These are phyloP conservation scores for Tricholoma furcatifolium DNA, from an alignment of 768 basidiomycete species.

Conservation along the genomic window DNA sequence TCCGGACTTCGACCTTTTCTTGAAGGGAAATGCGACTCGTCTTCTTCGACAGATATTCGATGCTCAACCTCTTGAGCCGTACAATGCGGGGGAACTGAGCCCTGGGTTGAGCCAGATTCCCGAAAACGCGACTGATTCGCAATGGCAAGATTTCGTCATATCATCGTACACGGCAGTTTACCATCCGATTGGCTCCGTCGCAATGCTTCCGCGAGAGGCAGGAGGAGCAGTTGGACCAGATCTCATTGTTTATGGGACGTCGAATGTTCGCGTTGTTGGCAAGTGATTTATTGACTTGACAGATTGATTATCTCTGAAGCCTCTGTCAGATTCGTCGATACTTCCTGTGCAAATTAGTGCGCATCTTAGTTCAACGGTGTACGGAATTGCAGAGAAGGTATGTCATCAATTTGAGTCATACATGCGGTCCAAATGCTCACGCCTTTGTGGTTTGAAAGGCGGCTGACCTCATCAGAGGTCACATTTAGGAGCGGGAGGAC, in stretches of 20 bases:
- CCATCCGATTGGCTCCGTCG: slow-evolving; percentile 14
- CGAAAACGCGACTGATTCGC: slow-evolving; percentile 3
- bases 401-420: too few relatives aligned
- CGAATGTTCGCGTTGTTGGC: slow-evolving; percentile 15
- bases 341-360: slow-evolving; percentile 16
- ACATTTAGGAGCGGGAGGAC: too few relatives aligned
- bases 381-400: slow-evolving; percentile 18
- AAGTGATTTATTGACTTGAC: not conserved
- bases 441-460: too few relatives aligned
- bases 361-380: slow-evolving; percentile 10
- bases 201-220: slow-evolving; percentile 13
- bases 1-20: slow-evolving; percentile 2
- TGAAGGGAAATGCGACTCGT: slow-evolving; percentile 13
- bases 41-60: slow-evolving; percentile 9
- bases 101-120: slow-evolving; percentile 9
- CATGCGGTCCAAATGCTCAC: too few relatives aligned
- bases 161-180: not conserved
- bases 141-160: slow-evolving; percentile 5
- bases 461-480: too few relatives aligned
- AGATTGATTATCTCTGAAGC: not conserved
- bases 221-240: slow-evolving; percentile 17
- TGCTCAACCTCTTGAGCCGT: slow-evolving; percentile 4
- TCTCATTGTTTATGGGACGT: slow-evolving; percentile 14
- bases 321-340: slow-evolving; percentile 11
- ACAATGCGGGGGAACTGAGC: not conserved